These are phyloP conservation scores for Venustampulla echinocandica DNA, from an alignment of 495 filamentous ascomycete species.

Conservation along the genomic window DNA sequence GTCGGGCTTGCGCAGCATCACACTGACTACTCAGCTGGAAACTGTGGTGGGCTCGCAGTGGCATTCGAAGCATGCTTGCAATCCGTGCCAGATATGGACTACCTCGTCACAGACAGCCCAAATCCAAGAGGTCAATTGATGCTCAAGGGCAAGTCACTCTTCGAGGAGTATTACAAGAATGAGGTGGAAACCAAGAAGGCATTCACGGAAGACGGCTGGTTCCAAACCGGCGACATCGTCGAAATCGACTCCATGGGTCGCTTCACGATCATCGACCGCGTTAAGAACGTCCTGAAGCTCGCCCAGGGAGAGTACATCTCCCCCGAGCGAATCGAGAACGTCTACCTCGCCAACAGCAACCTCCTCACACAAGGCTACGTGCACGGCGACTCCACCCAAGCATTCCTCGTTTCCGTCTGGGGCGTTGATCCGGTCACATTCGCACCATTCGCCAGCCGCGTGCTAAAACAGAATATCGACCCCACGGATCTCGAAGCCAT, in stretches of 20 bases:
- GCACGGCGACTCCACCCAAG: constrained; percentile 82
- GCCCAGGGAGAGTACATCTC: constrained; percentile 98
- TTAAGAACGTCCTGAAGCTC: constrained; percentile 97
- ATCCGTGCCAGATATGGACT: constrained; percentile 93
- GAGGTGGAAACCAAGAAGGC: constrained; percentile 76
- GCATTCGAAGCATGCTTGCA: constrained; percentile 68
- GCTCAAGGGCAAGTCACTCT: constrained; percentile 67
- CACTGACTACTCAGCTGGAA: constrained; percentile 66
- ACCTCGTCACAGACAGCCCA: constrained; percentile 84
- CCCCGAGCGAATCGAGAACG: constrained; percentile 92
- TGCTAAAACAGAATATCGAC: constrained; percentile 57
- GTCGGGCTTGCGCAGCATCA: constrained; percentile 57
- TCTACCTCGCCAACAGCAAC: constrained; percentile 71
- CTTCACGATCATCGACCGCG: constrained; percentile 87
- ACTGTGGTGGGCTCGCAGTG: constrained; percentile 65
- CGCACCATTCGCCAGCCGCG: constrained; percentile 64
- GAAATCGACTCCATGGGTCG: constrained; percentile 76
- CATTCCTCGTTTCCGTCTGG: constrained; percentile 77
- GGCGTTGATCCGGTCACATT: constrained; percentile 78
- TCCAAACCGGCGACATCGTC: constrained; percentile 88
- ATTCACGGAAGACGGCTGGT: constrained; percentile 87
- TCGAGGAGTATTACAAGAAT: constrained; percentile 83
- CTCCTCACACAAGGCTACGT: constrained; percentile 76
- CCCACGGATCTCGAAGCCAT: constrained; percentile 57
- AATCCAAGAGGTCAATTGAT: constrained; percentile 86